Evolutionary conservation across 2,329 filamentous ascomycete species (phyloP).

Genomic region (Aspergillus uvarum): DNA sequence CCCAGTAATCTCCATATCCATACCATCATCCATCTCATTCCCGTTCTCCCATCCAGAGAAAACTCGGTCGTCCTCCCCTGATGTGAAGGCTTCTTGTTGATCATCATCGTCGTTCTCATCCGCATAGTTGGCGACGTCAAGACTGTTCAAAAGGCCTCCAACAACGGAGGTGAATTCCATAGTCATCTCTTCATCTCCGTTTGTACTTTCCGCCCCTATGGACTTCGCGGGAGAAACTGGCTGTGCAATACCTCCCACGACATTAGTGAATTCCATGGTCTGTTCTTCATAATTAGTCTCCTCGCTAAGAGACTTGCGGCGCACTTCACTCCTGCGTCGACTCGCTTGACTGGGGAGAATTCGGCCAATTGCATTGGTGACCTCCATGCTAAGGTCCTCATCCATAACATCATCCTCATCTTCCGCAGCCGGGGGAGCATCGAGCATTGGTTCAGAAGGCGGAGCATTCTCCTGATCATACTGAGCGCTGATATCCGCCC

Average conservation of each 20-base stretch:
- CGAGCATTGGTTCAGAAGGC: constrained; percentile 27
- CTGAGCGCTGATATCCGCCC: constrained; percentile 43
- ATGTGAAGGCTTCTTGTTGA: constrained; percentile 12
- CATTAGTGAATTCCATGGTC: constrained; percentile 50
- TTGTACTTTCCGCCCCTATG: constrained; percentile 28
- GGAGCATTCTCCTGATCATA: constrained; percentile 49
- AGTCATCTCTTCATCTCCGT: constrained; percentile 48
- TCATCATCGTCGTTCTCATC: constrained; percentile 15
- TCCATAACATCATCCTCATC: constrained; percentile 48
- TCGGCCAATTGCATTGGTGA: constrained; percentile 77
- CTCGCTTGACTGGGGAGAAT: constrained; percentile 60
- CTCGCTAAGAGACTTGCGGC: constrained; percentile 44
- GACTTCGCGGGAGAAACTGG: constrained; percentile 29
- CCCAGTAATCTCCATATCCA: constrained; percentile 62
- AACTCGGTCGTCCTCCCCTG: constrained; percentile 23
- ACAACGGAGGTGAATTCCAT: constrained; percentile 51
- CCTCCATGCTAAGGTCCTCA: constrained; percentile 88
- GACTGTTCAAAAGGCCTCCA: constrained; percentile 41
- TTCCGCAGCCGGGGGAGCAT: constrained; percentile 14
- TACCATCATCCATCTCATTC: constrained; percentile 31
- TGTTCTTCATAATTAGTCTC: constrained; percentile 50
- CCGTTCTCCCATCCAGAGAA: constrained; percentile 25
- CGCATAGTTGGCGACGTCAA: constrained; percentile 6
- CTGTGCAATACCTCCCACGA: constrained; percentile 42
- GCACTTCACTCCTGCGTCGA: constrained; percentile 36